Evolutionary conservation across 371 early-diverging fungal genomes (phyloP).

Genomic region (Capillidium heterosporum): DNA sequence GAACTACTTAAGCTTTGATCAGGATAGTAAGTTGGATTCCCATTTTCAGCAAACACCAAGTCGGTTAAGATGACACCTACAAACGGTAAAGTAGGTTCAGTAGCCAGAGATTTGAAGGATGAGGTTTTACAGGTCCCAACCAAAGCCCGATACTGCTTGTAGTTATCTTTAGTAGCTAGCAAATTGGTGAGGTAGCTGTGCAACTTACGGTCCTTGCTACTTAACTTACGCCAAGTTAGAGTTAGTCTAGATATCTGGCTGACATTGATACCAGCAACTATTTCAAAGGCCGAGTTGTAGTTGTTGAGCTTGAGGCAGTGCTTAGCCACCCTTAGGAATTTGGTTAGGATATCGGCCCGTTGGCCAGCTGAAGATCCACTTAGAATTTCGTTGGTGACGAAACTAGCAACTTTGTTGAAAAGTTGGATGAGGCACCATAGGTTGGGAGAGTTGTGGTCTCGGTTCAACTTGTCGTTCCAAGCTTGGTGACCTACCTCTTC

Average conservation of each 20-base stretch:
- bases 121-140: neutral
- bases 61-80: conserved; percentile 74
- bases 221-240: conserved; percentile 19
- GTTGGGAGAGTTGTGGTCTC: conserved; percentile 16
- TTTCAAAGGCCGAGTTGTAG: conserved; percentile 39
- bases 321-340: conserved; percentile 29
- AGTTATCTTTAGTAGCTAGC: conserved; percentile 19
- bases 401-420: conserved; percentile 40
- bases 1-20: neutral
- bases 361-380: conserved; percentile 14
- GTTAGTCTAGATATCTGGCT: conserved; percentile 29
- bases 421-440: conserved; percentile 27
- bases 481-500: conserved; percentile 31
- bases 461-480: conserved; percentile 13
- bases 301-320: conserved; percentile 29
- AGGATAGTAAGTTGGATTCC: conserved; percentile 45
- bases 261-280: conserved; percentile 32
- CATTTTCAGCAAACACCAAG: conserved; percentile 83
- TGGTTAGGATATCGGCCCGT: conserved; percentile 23
- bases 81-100: conserved; percentile 52
- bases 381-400: conserved; percentile 25
- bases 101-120: conserved; percentile 21
- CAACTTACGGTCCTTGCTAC: conserved; percentile 15
- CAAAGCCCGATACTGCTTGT: conserved; percentile 20
- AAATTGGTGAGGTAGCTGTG: conserved; percentile 14